Percentiles rank a stretch among this genome's conserved stretches.
These are phyloP conservation scores for Zymoseptoria ardabiliae DNA, from an alignment of 2,329 filamentous ascomycete species.

Conservation along the genomic window DNA sequence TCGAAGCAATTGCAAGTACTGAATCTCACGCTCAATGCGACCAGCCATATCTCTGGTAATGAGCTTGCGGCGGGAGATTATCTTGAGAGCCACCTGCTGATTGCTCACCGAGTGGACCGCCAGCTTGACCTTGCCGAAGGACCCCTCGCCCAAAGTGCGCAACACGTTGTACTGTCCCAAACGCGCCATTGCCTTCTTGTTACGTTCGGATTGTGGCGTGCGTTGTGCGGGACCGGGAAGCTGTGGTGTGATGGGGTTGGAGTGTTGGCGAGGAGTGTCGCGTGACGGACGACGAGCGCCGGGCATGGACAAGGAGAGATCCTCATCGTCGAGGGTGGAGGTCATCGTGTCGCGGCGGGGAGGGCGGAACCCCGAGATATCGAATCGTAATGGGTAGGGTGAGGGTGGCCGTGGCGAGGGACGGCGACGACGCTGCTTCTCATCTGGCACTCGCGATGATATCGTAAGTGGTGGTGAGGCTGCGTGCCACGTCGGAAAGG, in stretches of 20 bases:
- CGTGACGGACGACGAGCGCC: constrained; percentile 22
- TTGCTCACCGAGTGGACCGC: constrained; percentile 86
- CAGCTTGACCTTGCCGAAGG: constrained; percentile 97
- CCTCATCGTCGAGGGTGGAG: constrained; percentile 35
- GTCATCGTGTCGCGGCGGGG: constrained; percentile 22
- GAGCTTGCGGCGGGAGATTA: constrained; percentile 91
- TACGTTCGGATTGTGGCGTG: constrained; percentile 22
- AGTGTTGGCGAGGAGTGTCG: constrained; percentile 30
- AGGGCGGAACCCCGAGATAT: not conserved
- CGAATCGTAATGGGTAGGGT: not conserved
- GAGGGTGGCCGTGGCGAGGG: not conserved
- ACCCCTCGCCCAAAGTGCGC: constrained; percentile 87
- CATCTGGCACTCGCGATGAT: not conserved
- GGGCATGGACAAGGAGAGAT: constrained; percentile 34
- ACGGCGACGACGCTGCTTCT: not conserved
- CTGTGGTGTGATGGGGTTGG: constrained; percentile 2
- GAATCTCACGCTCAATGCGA: constrained; percentile 93
- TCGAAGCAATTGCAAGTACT: constrained; percentile 88
- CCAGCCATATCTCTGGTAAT: constrained; percentile 97
- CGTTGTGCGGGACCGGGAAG: constrained; percentile 15
- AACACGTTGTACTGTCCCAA: constrained; percentile 88
- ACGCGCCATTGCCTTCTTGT: constrained; percentile 43
- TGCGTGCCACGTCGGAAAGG: not conserved
- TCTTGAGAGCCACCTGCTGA: constrained; percentile 95
- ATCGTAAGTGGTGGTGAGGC: not conserved